Base-by-base conservation (phyloP, 805 yeast species). In the Naumovozyma castellii region DNA sequence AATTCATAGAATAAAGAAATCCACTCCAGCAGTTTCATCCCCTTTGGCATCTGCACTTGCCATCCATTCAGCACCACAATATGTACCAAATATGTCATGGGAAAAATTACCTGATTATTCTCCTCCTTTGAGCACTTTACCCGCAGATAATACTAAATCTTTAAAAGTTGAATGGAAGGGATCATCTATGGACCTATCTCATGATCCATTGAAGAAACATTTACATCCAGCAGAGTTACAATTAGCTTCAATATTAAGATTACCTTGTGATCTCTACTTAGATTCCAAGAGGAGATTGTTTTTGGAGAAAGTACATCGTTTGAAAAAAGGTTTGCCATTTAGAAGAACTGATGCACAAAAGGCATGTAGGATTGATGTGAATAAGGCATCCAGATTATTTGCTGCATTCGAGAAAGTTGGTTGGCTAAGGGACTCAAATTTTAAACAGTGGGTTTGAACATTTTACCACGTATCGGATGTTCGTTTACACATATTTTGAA, bases 291-390 rank as follows among this genome's bases (percentile, higher is more conserved):
- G 85, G 61, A 73, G 97, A 46, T 69, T 88, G 20, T 90, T 88
- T 61, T 76, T 78, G 41, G 97, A 87, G 58, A 88, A 86, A 66
- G 94, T 87, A 19, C 76, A 76, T 47, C 74, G 95, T 38, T 61
- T 76, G 50, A 76, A 75, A 47, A 65, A 68, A 39, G 79, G 78
- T 22, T 67, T 77, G 54, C 87, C 88, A 19, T 88, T 88, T 64
- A 78, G 95, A 65, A 80, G 96, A 65, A 90, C 97, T 0, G 97
- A 88, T 64, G 94, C 96, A 6, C 97, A 88, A 65, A 90, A 90
- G 67, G 95, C 96, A 8, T 88, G 97, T 60, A 76, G 94, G 47
- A 87, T 90, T 48, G 97, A 90, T 63, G 97, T 88, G 31, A 90
- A 90, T 63, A 90, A 90, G 61, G 96, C 96, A 2, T 80, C 92